Base-by-base conservation (phyloP, 805 yeast genomes). In the Barnettozyma californica region DNA sequence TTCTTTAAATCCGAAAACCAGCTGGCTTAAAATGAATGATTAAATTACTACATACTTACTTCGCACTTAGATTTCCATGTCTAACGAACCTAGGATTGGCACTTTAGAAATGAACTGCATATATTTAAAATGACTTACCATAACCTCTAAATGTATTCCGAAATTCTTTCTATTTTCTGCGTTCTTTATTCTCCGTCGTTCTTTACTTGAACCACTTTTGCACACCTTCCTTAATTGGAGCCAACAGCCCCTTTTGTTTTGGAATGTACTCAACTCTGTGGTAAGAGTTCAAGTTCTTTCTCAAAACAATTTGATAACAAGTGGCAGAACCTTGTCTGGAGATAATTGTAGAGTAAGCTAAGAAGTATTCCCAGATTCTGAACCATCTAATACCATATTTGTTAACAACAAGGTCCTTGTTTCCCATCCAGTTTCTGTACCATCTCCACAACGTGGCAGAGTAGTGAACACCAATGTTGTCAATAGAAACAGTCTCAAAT, bases 281-380 rank as follows among this genome's bases (percentile, higher is more conserved):
- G 67, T 84, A 83, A 49, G 87, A 73, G 71, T 89, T 90, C 64
- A 89, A 63, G 70, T 89, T 90, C 81, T 89, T 89, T 77, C 96
- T 84, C 75, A 89, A 76, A 44, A 86, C 84, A 66, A 89, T 85
- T 75, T 89, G 97, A 75, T 78, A 90, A 69, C 96, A 87, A 47
- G 95, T 81, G 39, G 96, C 95, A 59, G 91, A 81, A 59, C 96
- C 96, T 74, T 89, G 95, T 78, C 97, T 87, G 14, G 96, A 82
- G 53, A 85, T 82, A 62, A 89, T 85, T 47, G 87, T 80, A 16
- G 96, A 86, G 42, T 76, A 78, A 54, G 95, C 87, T 63, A 89
- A 79, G 74, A 89, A 89, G 75, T 69, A 88, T 71, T 87, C 95
- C 96, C 96, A 89, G 68, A 88, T 88, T 69, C 94, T 82, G 73